phyloP scores from a whole-genome alignment of 2,329 filamentous ascomycete species.

The Arthroderma uncinatum region DNA sequence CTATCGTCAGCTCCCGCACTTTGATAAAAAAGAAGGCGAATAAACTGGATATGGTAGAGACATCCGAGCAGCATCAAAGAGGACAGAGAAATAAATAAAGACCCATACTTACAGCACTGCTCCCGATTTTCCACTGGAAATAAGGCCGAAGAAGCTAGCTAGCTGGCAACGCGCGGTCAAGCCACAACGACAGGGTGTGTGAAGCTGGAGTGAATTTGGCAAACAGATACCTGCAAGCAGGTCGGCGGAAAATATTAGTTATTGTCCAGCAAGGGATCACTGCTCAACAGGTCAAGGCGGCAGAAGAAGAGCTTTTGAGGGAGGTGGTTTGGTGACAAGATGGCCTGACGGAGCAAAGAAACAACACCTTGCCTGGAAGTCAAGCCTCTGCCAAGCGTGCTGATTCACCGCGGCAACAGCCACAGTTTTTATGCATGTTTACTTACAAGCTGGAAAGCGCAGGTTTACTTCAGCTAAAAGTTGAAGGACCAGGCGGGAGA shows the following conservation, averaged over 20 bases:
- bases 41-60: not conserved
- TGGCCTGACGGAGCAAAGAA: not conserved
- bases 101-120: not conserved
- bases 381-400: slow-evolving; percentile 2
- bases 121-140: not conserved
- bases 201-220: not conserved
- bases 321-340: not conserved
- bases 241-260: not conserved
- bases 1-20: not conserved
- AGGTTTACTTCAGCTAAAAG: no score
- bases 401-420: slow-evolving; percentile 2
- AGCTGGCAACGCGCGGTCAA: not conserved
- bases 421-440: not conserved
- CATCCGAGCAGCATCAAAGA: not conserved
- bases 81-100: not conserved
- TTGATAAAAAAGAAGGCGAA: not conserved
- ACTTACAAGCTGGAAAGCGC: not conserved
- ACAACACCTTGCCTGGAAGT: not conserved
- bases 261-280: not conserved
- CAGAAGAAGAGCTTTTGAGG: not conserved
- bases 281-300: not conserved
- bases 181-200: not conserved
- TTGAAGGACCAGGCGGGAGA: no score
- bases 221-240: not conserved
- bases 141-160: not conserved